Conservation (phyloP, 495 filamentous ascomycete species). For the Polyplosphaeria fusca region DNA sequence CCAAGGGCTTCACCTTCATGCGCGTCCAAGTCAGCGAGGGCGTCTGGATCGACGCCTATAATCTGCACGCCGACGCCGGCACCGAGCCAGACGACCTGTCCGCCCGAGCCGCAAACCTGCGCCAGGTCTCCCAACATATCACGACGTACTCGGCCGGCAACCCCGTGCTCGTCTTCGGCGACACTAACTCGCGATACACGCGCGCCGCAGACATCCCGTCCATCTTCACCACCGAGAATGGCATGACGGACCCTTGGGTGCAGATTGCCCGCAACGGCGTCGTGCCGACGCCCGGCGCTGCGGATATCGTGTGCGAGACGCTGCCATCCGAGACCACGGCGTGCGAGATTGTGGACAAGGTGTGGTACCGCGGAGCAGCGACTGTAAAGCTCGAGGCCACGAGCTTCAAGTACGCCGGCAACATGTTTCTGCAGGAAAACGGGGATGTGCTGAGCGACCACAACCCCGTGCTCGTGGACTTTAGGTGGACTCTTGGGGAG, state of each 20-base stretch:
- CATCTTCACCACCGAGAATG: constrained; percentile 40
- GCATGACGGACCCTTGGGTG: constrained; percentile 54
- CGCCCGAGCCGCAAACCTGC: constrained; percentile 54
- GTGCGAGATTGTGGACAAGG: constrained; percentile 64
- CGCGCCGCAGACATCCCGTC: constrained; percentile 48
- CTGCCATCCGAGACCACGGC: constrained; percentile 45
- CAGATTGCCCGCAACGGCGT: constrained; percentile 46
- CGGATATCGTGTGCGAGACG: constrained; percentile 16
- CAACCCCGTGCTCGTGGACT: constrained; percentile 55
- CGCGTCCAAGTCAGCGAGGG: constrained; percentile 47
- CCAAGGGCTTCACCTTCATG: constrained; percentile 65
- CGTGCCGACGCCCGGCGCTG: constrained; percentile 44
- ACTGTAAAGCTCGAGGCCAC: constrained; percentile 46
- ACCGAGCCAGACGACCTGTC: constrained; percentile 47
- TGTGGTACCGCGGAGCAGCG: constrained; percentile 54
- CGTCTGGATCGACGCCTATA: constrained; percentile 58
- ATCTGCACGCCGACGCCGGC: constrained; percentile 62
- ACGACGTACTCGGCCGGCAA: constrained; percentile 52
- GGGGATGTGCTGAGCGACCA: constrained; percentile 59
- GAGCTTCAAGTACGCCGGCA: constrained; percentile 49
- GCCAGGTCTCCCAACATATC: constrained; percentile 56
- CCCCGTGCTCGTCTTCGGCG: constrained; percentile 58
- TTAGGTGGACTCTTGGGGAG: constrained; percentile 47
- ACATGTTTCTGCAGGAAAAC: constrained; percentile 51
- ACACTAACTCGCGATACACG: constrained; percentile 59